phyloP scores from a whole-genome alignment of 2,329 filamentous ascomycete species.

The Talaromyces rugulosus region DNA sequence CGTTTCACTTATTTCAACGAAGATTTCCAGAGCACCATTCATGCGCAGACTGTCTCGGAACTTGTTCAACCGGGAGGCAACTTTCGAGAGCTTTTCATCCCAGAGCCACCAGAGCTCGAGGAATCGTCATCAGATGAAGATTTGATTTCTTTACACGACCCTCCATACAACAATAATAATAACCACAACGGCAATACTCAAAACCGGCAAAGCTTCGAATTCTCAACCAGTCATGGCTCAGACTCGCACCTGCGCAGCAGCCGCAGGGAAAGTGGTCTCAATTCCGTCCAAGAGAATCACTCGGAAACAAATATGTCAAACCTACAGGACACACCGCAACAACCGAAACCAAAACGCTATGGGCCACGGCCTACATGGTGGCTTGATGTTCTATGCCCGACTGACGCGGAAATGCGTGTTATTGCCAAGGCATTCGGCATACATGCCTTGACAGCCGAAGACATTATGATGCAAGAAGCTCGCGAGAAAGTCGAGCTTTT shows the following conservation, averaged over 20 bases:
- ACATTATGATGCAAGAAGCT: slow-evolving; percentile 95
- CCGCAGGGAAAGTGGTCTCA: slow-evolving; percentile 16
- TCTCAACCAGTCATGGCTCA: not conserved
- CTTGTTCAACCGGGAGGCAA: slow-evolving; percentile 78
- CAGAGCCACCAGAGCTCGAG: slow-evolving; percentile 71
- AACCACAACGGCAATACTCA: slow-evolving; percentile 23
- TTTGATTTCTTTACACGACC: slow-evolving; percentile 11
- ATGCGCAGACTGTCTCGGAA: slow-evolving; percentile 92
- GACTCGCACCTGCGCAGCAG: slow-evolving; percentile 5
- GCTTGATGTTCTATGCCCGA: slow-evolving; percentile 88
- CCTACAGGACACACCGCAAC: slow-evolving; percentile 28
- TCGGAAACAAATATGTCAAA: slow-evolving; percentile 7
- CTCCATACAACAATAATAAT: slow-evolving; percentile 6
- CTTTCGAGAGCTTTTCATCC: slow-evolving; percentile 86
- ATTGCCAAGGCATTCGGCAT: slow-evolving; percentile 91
- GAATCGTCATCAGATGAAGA: slow-evolving; percentile 63
- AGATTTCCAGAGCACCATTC: slow-evolving; percentile 90
- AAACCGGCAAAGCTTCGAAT: not conserved
- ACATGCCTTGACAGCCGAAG: slow-evolving; percentile 89
- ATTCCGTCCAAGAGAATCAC: slow-evolving; percentile 21
- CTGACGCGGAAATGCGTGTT: slow-evolving; percentile 92
- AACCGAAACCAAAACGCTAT: slow-evolving; percentile 47
- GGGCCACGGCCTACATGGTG: slow-evolving; percentile 93
- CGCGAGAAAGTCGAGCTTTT: slow-evolving; percentile 98
- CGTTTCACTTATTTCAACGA: slow-evolving; percentile 99